Conservation (phyloP, 345 rosid species). For the Populus deltoides region DNA sequence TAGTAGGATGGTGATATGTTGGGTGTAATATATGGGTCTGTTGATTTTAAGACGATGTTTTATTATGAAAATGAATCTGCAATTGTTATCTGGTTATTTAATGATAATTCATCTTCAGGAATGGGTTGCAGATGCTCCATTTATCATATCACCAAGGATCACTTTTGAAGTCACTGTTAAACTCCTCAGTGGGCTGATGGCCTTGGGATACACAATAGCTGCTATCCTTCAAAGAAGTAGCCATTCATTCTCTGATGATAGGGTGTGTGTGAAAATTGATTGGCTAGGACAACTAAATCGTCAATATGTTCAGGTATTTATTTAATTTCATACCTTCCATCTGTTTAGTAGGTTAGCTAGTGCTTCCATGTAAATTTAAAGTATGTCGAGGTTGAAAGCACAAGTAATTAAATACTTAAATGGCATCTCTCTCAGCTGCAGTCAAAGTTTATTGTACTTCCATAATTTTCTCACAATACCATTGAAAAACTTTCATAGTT, state of each 20-base stretch:
- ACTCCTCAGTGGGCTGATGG: conserved; percentile 99
- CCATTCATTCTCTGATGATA: conserved; percentile 76
- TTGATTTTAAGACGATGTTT: neutral
- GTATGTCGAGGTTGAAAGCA: neutral
- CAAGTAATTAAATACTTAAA: neutral
- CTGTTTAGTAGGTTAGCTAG: neutral
- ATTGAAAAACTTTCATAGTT: neutral
- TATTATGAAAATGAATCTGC: neutral
- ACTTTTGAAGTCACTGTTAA: conserved; percentile 97
- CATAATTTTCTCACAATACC: neutral
- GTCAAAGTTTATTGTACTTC: neutral
- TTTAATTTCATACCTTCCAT: neutral
- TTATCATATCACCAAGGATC: conserved; percentile 98
- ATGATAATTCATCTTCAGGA: conserved; percentile 51
- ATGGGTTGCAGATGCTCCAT: conserved; percentile 93
- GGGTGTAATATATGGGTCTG: neutral
- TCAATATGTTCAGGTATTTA: conserved; percentile 76
- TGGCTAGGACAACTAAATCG: conserved; percentile 93
- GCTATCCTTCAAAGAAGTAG: conserved; percentile 92
- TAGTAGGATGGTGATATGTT: neutral
- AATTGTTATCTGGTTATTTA: conserved; percentile 5
- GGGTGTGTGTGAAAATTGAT: conserved; percentile 81
- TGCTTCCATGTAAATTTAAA: neutral
- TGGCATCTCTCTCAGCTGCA: neutral
- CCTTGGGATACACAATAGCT: conserved; percentile 95